Base-by-base conservation (phyloP, 164 flowering plant species). In the Chloranthus sessilifolius region DNA sequence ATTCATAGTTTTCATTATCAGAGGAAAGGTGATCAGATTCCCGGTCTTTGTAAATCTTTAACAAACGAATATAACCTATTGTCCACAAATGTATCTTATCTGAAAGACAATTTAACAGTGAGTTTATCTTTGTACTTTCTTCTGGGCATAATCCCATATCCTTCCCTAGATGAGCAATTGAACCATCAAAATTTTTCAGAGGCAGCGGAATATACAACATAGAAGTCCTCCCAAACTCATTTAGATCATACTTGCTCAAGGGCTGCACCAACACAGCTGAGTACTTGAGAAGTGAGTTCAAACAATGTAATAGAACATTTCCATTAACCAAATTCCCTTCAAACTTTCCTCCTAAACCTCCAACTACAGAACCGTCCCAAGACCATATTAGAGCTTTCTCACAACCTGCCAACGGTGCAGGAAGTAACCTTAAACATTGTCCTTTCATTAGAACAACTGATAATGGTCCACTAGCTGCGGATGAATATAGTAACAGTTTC, bases 381-480 rank as follows among this genome's bases (percentile, higher is more conserved):
- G 96, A 82, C 97, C 99, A 92, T 55, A 92, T 64, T 25, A 88
- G 77, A 30, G 99, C 99, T 69, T 86, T 92, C 59, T 81, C 84
- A 69, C 96, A 92, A 40, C 88, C 91, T 62, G 95, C 87, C 66
- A 92, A 64, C 29, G 99, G 99, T 34, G 86, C 95, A 63, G 99
- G 99, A 69, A 92, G 97, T 62, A 82, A 54, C 26, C 99, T 81
- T 41, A 92, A 52, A 64, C 84, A 81, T 43, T 92, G 97, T 20
- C 99, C 99, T 75, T 92, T 92, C 97, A 92, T 86, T 62, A 92
- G 59, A 61, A 86, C 85, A 64, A 92, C 95, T 10, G 97, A 82
- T 17, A 92, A 48, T 44, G 99, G 99, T 48, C 99, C 99, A 78
- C 70, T 61, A 58, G 55, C 74, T 44, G 72, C 71, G 59, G 83